Evolutionary conservation across 1,139 yeast species (phyloP), one percentile per base, ranked within the genome.

Genomic region (Yamadazyma diospyri): DNA sequence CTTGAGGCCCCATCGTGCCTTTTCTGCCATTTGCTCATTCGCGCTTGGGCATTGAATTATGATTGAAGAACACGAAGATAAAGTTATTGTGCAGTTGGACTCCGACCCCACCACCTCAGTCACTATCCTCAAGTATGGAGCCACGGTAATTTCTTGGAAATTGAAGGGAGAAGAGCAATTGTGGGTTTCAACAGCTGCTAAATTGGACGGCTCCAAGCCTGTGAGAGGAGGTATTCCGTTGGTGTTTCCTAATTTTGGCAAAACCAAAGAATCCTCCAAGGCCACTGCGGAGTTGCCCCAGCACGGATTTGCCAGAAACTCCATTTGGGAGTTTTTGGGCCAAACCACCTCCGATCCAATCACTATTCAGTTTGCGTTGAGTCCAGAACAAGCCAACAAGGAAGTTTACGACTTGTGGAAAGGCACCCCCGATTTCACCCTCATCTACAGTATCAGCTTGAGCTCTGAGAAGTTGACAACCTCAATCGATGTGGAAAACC

Each of bases 191-290:
- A 60, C 66, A 10, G 92, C 77, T 27, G 96, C 97, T 33, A 76
- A 79, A 48, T 64, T 89, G 41, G 97, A 92, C 50, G 97, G 97
- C 4, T 62, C 89, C 31, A 85, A 83, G 55, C 94, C 97, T 1
- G 97, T 92, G 16, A 76, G 98, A 53, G 98, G 98, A 40, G 98
- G 98, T 32, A 85, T 92, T 35, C 98, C 98, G 9, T 68, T 92
- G 19, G 97, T 89, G 2, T 92, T 92, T 72, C 98, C 97, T 2
- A 81, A 88, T 6, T 92, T 92, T 58, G 97, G 98, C 39, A 87
- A 85, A 54, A 69, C 41, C 56, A 67, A 44, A 64, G 50, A 57
- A 25, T 51, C 48, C 29, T 16, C 38, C 5, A 71, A 65, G 39
- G 63, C 72, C 18, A 65, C 75, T 2, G 52, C 39, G 41, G 47